Evolutionary conservation across 2,329 filamentous ascomycete species (phyloP).

Genomic region (Pyrenophora seminiperda): DNA sequence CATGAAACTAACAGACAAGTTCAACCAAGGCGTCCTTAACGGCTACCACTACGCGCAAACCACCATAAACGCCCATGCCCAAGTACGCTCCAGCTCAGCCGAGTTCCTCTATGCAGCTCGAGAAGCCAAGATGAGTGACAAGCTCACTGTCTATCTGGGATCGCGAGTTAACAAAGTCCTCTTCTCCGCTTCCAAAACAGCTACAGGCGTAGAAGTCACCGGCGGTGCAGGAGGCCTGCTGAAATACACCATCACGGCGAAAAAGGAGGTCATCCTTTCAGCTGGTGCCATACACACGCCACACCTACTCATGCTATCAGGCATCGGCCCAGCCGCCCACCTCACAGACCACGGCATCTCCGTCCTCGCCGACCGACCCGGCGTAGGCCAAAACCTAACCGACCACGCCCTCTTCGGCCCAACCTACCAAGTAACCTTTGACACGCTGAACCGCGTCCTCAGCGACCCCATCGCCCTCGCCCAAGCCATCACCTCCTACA

Average conservation of each 20-base stretch:
- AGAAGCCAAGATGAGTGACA: neutral
- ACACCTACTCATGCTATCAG: slow-evolving; percentile 48
- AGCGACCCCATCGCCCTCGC: slow-evolving; percentile 22
- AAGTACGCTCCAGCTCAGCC: slow-evolving; percentile 1
- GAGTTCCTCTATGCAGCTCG: neutral
- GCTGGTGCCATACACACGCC: slow-evolving; percentile 53
- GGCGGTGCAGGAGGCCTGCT: slow-evolving; percentile 1
- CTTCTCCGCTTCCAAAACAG: slow-evolving; percentile 35
- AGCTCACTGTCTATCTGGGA: slow-evolving; percentile 35
- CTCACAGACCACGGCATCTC: slow-evolving; percentile 26
- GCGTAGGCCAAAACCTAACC: slow-evolving; percentile 37
- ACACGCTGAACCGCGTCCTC: slow-evolving; percentile 25
- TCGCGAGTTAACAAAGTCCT: slow-evolving; percentile 45
- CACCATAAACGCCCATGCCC: neutral
- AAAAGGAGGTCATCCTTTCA: slow-evolving; percentile 53
- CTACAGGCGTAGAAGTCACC: slow-evolving; percentile 27
- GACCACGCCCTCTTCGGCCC: slow-evolving; percentile 32
- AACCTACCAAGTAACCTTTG: slow-evolving; percentile 24
- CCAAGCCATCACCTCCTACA: slow-evolving; percentile 13
- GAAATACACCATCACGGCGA: slow-evolving; percentile 31
- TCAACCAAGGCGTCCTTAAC: neutral
- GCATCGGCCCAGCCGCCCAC: slow-evolving; percentile 37
- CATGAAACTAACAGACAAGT: neutral
- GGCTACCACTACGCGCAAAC: slow-evolving; percentile 1
- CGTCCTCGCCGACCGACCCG: slow-evolving; percentile 25